Percentiles rank a stretch among this genome's conserved stretches.
Evolutionary conservation across 2,329 filamentous ascomycete species (phyloP).

Genomic region (Alternaria sp.): DNA sequence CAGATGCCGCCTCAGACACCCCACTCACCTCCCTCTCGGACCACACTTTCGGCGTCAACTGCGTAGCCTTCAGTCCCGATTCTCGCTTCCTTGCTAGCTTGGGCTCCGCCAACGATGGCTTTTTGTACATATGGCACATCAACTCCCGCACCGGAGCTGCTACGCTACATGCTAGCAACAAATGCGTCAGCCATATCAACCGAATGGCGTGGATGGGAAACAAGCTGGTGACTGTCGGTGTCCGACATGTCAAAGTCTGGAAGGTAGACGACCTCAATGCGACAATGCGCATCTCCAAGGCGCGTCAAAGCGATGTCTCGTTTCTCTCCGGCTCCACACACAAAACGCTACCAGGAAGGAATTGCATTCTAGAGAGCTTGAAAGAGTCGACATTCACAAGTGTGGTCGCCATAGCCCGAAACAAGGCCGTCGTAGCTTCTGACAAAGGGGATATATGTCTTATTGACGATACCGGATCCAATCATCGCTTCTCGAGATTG

Average conservation of each 20-base stretch:
- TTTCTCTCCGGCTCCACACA: slow-evolving; percentile 55
- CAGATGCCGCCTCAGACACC: slow-evolving; percentile 79
- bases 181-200: slow-evolving; percentile 86
- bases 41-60: slow-evolving; percentile 87
- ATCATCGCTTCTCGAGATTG: slow-evolving; percentile 74
- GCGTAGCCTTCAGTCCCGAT: slow-evolving; percentile 88
- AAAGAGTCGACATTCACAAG: slow-evolving; percentile 87
- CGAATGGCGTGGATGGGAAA: slow-evolving; percentile 92
- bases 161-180: slow-evolving; percentile 83
- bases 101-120: slow-evolving; percentile 89
- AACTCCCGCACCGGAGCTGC: slow-evolving; percentile 83
- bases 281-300: slow-evolving; percentile 55
- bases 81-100: slow-evolving; percentile 87
- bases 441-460: slow-evolving; percentile 91
- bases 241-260: slow-evolving; percentile 94
- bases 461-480: slow-evolving; percentile 77
- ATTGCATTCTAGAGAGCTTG: slow-evolving; percentile 82
- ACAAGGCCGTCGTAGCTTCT: slow-evolving; percentile 81
- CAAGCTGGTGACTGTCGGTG: slow-evolving; percentile 83
- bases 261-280: slow-evolving; percentile 73
- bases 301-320: slow-evolving; percentile 47
- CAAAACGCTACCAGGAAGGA: slow-evolving; percentile 82
- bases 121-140: slow-evolving; percentile 88
- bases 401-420: slow-evolving; percentile 74
- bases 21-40: slow-evolving; percentile 88